Percentiles rank a stretch among this genome's conserved stretches.
phyloP scores from a whole-genome alignment of 768 basidiomycete genomes.

The Suillus americanus region DNA sequence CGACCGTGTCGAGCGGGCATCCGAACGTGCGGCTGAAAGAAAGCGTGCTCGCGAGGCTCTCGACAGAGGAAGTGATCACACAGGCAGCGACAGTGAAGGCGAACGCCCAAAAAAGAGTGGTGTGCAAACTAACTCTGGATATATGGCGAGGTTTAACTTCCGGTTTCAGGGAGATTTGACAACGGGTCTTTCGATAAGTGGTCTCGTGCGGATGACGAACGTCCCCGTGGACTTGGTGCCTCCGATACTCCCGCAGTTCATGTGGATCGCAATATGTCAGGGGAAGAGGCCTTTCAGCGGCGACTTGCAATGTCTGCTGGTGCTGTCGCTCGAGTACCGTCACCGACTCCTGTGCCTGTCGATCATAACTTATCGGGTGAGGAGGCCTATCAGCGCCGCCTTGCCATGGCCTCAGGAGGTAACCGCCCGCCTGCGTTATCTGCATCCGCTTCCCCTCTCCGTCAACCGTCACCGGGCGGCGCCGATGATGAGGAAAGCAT shows the following conservation, averaged over 20 bases:
- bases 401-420: conserved; percentile 58
- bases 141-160: conserved; percentile 27
- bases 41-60: conserved; percentile 55
- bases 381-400: conserved; percentile 73
- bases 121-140: conserved; percentile 26
- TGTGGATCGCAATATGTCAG: conserved; percentile 53
- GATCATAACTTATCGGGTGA: conserved; percentile 64
- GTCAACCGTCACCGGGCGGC: conserved; percentile 19
- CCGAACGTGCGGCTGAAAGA: conserved; percentile 57
- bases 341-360: conserved; percentile 36
- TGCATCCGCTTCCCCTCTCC: conserved; percentile 14
- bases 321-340: conserved; percentile 19
- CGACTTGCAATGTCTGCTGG: conserved; percentile 66
- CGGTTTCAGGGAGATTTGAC: conserved; percentile 33
- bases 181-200: conserved; percentile 50
- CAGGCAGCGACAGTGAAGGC: conserved; percentile 68
- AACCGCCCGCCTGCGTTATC: conserved; percentile 6
- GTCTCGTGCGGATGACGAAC: conserved; percentile 53
- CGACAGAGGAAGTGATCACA: conserved; percentile 52
- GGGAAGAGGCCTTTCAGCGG: conserved; percentile 80
- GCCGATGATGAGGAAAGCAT: conserved; percentile 17
- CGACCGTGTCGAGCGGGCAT: conserved; percentile 70
- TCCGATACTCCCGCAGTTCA: conserved; percentile 31
- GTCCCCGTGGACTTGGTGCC: conserved; percentile 25
- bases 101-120: conserved; percentile 71